Conservation (phyloP, 345 rosid genomes). For the Melaleuca quinquenervia region DNA sequence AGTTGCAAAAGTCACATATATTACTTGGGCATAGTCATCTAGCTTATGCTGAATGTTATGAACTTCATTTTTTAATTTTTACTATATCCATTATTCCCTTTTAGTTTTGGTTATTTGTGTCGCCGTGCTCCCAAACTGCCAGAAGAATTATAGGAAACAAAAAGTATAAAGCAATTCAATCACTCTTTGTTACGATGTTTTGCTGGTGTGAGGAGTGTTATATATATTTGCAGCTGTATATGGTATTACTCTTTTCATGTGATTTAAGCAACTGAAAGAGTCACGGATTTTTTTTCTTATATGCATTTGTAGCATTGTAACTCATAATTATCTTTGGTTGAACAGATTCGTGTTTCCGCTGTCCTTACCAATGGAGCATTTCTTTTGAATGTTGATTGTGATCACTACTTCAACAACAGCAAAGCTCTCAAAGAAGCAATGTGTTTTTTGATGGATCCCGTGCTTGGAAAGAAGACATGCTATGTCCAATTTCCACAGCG, state of each 20-base stretch:
- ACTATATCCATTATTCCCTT: not conserved
- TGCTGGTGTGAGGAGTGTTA: not conserved
- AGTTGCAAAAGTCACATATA: not conserved
- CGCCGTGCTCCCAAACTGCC: not conserved
- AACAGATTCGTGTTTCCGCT: conserved; percentile 75
- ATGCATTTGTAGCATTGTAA: not conserved
- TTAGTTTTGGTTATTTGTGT: not conserved
- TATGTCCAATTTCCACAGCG: conserved; percentile 18
- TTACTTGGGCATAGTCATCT: not conserved
- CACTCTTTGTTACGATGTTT: not conserved
- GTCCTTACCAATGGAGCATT: conserved; percentile 11
- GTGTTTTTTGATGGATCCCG: conserved; percentile 19
- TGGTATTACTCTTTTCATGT: not conserved
- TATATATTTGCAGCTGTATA: not conserved
- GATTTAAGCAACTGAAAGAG: not conserved
- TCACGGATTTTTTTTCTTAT: not conserved
- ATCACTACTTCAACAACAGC: conserved; percentile 19
- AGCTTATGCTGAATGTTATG: not conserved
- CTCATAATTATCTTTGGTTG: conserved; percentile 2
- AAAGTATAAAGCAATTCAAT: not conserved
- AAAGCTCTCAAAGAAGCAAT: conserved; percentile 15
- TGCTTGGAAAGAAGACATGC: conserved; percentile 3
- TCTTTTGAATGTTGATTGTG: conserved; percentile 13
- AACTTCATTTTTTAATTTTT: not conserved
- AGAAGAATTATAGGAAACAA: not conserved